Evolutionary conservation across 768 basidiomycete genomes (phyloP).

Genomic region (Auricularia auricula-judae): DNA sequence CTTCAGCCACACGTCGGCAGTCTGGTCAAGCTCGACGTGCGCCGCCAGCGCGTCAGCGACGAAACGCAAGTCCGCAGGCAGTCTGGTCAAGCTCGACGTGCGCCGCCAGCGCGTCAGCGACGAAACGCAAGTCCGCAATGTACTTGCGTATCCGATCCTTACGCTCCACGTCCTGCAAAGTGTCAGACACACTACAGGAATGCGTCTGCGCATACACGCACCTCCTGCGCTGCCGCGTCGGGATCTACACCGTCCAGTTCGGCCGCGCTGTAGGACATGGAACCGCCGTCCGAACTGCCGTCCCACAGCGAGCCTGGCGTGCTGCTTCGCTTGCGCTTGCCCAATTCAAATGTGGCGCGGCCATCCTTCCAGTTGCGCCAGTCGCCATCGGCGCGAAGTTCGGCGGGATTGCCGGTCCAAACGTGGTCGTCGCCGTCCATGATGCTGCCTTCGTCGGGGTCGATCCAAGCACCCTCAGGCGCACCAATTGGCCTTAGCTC

Average conservation of each 20-base stretch:
- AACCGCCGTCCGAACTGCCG: neutral
- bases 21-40: slow-evolving; percentile 4
- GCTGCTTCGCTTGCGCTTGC: neutral
- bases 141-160: neutral
- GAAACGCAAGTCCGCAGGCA: neutral
- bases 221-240: neutral
- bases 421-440: slow-evolving; percentile 15
- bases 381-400: slow-evolving; percentile 7
- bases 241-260: slow-evolving; percentile 10
- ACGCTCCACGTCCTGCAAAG: no score
- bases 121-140: neutral
- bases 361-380: slow-evolving; percentile 3
- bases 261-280: neutral
- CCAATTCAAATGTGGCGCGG: neutral
- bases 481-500: neutral
- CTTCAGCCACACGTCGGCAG: slow-evolving; percentile 8
- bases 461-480: neutral
- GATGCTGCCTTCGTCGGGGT: slow-evolving; percentile 9
- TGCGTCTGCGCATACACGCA: neutral
- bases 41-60: slow-evolving; percentile 1
- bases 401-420: slow-evolving; percentile 9
- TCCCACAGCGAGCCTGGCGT: neutral
- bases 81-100: slow-evolving; percentile 5
- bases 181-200: neutral
- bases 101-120: neutral